A percentile compares a stretch with the other conserved stretches of the same genome.
Evolutionary conservation across 1,139 yeast genomes (phyloP).

Genomic region (Hemisphaericaspora subhashii): DNA sequence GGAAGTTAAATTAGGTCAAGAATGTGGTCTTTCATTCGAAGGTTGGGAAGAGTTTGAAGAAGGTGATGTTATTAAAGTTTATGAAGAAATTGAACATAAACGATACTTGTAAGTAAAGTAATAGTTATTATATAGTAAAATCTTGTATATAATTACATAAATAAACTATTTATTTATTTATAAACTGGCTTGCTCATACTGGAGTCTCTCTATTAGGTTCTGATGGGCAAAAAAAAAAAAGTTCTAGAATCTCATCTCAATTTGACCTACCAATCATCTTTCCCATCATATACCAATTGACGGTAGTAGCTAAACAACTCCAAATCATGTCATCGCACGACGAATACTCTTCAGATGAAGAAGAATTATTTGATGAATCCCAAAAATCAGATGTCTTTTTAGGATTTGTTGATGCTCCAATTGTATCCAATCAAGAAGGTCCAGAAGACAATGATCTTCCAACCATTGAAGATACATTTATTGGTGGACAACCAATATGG

Average conservation of each 20-base stretch:
- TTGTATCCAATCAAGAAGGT: conserved; percentile 22
- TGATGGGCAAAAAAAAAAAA: conserved; percentile 1
- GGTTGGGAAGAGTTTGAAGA: conserved; percentile 68
- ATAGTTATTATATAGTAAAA: conserved; percentile 1
- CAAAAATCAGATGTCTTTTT: conserved; percentile 41
- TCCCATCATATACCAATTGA: too few species aligned
- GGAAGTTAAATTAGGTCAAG: conserved; percentile 81
- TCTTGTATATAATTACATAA: conserved; percentile 7
- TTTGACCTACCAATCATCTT: background rate
- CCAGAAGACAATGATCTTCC: conserved; percentile 47
- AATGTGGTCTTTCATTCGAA: conserved; percentile 83
- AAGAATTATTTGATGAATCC: conserved; percentile 25
- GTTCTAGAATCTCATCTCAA: conserved; percentile 9
- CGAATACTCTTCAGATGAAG: conserved; percentile 48
- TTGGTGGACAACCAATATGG: conserved; percentile 75
- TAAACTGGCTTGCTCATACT: too few species aligned
- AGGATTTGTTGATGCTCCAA: conserved; percentile 64
- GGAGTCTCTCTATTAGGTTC: too few species aligned
- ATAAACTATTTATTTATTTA: too few species aligned
- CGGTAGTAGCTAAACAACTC: too few species aligned
- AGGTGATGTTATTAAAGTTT: conserved; percentile 77
- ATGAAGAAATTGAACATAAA: conserved; percentile 68
- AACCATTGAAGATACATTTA: conserved; percentile 68
- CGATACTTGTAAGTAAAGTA: conserved; percentile 53
- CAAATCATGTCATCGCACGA: conserved; percentile 32